Evolutionary conservation across 2,329 filamentous ascomycete species (phyloP).

Genomic region (Colletotrichum gigasporum): DNA sequence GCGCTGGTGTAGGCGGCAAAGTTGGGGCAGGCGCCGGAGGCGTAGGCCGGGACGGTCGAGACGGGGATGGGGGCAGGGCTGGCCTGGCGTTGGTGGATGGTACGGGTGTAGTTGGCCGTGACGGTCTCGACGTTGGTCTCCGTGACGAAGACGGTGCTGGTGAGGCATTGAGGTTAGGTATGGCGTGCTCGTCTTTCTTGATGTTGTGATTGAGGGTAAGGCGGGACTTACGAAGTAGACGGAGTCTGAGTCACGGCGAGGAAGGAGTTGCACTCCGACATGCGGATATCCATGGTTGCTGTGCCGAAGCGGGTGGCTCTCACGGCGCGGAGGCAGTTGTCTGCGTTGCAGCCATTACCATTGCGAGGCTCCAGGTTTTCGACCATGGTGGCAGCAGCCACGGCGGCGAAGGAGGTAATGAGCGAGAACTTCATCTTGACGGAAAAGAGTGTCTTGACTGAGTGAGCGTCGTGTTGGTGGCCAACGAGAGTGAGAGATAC

Average conservation of each 20-base stretch:
- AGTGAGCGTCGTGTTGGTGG: neutral
- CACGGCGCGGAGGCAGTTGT: conserved; percentile 57
- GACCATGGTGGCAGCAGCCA: conserved; percentile 45
- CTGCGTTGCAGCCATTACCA: conserved; percentile 43
- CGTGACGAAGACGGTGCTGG: conserved; percentile 23
- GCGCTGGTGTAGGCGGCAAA: conserved; percentile 36
- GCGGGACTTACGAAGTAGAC: conserved; percentile 45
- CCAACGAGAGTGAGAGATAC: neutral
- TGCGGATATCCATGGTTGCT: conserved; percentile 40
- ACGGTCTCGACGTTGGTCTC: conserved; percentile 14
- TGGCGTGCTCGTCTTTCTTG: too few relatives aligned
- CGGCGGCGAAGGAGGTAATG: conserved; percentile 45
- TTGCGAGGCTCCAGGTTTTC: conserved; percentile 34
- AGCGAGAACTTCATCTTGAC: conserved; percentile 51
- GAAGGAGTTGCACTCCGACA: conserved; percentile 51
- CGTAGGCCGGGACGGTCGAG: conserved; percentile 57
- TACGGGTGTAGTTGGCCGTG: conserved; percentile 10
- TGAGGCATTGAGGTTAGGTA: too few relatives aligned
- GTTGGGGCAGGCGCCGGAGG: conserved; percentile 35
- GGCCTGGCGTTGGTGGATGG: conserved; percentile 36
- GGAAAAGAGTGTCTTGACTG: neutral
- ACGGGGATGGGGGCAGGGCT: conserved; percentile 56
- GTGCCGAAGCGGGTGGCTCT: conserved; percentile 50
- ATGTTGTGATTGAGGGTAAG: neutral
- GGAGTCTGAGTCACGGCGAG: conserved; percentile 49